These are phyloP conservation scores for Durio zibethinus DNA, from an alignment of 345 rosid species.

Conservation along the genomic window DNA sequence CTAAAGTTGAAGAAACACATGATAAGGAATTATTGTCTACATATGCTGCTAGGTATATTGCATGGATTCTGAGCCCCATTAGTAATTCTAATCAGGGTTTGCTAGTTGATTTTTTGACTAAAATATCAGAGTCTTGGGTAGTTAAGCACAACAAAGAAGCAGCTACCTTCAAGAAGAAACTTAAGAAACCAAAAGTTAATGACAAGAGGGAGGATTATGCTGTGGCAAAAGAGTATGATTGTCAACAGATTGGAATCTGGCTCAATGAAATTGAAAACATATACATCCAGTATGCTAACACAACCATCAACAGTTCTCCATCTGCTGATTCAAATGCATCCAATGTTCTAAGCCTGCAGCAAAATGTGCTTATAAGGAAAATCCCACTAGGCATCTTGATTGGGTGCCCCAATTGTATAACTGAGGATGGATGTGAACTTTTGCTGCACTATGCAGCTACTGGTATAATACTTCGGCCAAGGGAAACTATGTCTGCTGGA, in stretches of 20 bases:
- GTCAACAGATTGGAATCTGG: slow-evolving; percentile 35
- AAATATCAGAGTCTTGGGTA: slow-evolving; percentile 49
- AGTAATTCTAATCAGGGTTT: slow-evolving; percentile 44
- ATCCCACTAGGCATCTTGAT: slow-evolving; percentile 58
- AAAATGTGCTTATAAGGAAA: slow-evolving; percentile 43
- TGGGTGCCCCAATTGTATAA: slow-evolving; percentile 33
- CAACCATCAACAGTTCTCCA: slow-evolving; percentile 20
- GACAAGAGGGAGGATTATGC: slow-evolving; percentile 16
- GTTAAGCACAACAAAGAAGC: slow-evolving; percentile 25
- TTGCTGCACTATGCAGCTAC: slow-evolving; percentile 67
- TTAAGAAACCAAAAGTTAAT: slow-evolving; percentile 36
- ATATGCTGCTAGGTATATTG: slow-evolving; percentile 65
- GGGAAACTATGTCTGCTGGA: slow-evolving; percentile 20
- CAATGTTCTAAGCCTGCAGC: slow-evolving; percentile 23
- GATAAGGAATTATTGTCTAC: slow-evolving; percentile 27
- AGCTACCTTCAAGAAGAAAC: slow-evolving; percentile 32
- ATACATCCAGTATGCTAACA: slow-evolving; percentile 17
- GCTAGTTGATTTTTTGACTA: slow-evolving; percentile 42
- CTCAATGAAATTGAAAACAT: slow-evolving; percentile 48
- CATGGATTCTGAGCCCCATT: slow-evolving; percentile 63
- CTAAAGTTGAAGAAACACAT: slow-evolving; percentile 20
- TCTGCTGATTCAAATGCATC: slow-evolving; percentile 19
- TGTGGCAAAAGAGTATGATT: slow-evolving; percentile 24
- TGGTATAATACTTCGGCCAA: slow-evolving; percentile 35
- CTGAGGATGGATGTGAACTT: slow-evolving; percentile 51